phyloP scores from a whole-genome alignment of 768 basidiomycete genomes.

The Gymnopilus junonius region DNA sequence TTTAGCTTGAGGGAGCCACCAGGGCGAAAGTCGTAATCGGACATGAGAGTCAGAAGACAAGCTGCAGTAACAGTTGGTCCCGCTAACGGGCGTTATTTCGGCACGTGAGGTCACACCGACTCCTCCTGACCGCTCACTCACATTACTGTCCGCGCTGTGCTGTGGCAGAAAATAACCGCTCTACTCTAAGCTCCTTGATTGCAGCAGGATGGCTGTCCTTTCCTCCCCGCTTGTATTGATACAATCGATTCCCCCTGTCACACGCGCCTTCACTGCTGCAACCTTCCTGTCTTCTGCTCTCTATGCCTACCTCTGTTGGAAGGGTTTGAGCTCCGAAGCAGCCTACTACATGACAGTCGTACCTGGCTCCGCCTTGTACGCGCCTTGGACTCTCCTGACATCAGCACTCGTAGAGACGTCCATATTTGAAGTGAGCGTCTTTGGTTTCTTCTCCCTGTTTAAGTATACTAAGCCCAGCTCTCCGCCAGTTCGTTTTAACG shows the following conservation, averaged over 20 bases:
- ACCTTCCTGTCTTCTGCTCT: conserved; percentile 62
- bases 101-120: conserved; percentile 15
- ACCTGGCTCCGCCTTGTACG: conserved; percentile 80
- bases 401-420: conserved; percentile 86
- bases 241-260: conserved; percentile 77
- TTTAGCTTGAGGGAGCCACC: conserved; percentile 92
- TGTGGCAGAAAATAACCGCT: conserved; percentile 19
- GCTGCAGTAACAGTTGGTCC: neutral
- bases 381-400: conserved; percentile 94
- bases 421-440: conserved; percentile 72
- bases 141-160: neutral
- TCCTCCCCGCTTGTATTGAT: conserved; percentile 72
- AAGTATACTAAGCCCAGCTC: conserved; percentile 6
- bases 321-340: conserved; percentile 37
- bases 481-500: conserved; percentile 72
- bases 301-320: conserved; percentile 71
- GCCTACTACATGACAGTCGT: conserved; percentile 77
- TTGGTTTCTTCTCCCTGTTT: conserved; percentile 17
- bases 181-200: conserved; percentile 6
- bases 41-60: conserved; percentile 50
- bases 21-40: conserved; percentile 84
- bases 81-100: neutral
- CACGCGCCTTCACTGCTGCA: conserved; percentile 69
- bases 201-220: conserved; percentile 68
- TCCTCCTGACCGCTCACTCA: neutral